Conservation (phyloP, 23 red algal species). For the Gracilaria domingensis region DNA sequence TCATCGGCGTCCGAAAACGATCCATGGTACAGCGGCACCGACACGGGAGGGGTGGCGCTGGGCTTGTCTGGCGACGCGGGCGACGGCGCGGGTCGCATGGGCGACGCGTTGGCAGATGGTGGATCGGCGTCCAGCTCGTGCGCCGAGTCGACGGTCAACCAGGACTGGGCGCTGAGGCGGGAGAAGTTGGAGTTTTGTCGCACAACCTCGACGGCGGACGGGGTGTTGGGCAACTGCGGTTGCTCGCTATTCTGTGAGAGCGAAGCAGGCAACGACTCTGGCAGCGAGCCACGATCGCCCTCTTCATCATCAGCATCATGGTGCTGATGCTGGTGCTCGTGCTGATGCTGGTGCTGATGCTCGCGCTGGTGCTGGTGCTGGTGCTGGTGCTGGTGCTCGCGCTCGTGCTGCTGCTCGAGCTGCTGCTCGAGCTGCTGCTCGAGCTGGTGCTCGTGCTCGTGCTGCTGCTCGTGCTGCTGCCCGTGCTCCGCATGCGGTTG, state of each 20-base stretch:
- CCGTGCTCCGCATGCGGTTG: neutral
- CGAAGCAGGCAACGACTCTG: no score
- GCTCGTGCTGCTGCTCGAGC: no score
- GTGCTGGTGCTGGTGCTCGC: no score
- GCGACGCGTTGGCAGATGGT: neutral
- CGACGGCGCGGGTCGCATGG: neutral
- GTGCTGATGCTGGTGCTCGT: no score
- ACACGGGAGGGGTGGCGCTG: neutral
- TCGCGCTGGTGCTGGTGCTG: no score
- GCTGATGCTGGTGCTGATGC: no score
- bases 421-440: no score
- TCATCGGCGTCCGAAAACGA: constrained; percentile 34
- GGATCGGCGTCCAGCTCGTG: constrained; percentile 29
- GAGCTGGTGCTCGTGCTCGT: no score
- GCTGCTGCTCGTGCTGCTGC: no score
- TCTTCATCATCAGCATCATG: no score
- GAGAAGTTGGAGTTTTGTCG: constrained; percentile 81
- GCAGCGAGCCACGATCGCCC: no score
- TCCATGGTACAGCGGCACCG: constrained; percentile 23
- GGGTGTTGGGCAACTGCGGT: neutral
- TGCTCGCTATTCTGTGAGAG: neutral
- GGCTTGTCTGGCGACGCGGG: neutral
- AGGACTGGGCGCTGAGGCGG: constrained; percentile 73
- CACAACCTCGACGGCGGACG: constrained; percentile 18
- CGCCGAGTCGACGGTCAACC: constrained; percentile 81